Base-by-base conservation (phyloP, 768 basidiomycete species). In the Pisolithus marmoratus region DNA sequence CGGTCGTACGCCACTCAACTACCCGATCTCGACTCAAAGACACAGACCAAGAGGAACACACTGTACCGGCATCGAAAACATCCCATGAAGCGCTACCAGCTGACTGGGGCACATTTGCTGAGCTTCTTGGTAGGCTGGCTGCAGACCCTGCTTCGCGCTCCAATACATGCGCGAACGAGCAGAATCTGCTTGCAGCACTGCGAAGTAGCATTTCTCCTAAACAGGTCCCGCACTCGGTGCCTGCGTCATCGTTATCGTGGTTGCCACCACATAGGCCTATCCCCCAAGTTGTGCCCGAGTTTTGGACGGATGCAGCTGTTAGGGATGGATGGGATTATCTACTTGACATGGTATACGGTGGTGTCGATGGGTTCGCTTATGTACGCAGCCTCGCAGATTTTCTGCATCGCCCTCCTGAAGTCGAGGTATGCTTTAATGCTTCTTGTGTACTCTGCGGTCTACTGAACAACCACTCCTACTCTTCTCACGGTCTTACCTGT, bases 311-410 rank as follows among this genome's bases (percentile, higher is more conserved):
- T 12, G 70, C 70, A 46, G 70, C 73, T 5, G 80, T 78, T 12
- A 64, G 65, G n/a, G 74, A 77, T 22, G 85, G 78, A 2, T 84
- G 87, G 66, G 75, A 74, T n/a, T 87, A 84, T 58, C 43, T 90
- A 17, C 69, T 77, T 19, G 85, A 89, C 61, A 62, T 88, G n/a
- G 87, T 90, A 0, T 90, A 90, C 61, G 88, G 89, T 0, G 87
- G 89, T 43, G 74, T 81, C 0, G 86, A 88, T 51, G 88, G 89
- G 2, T 67, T 82, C 24, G 88, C 88, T 5, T 90, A 90, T 63
- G 77, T 84, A 48, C 74, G 84, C 54, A 90, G 89, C 62, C 59
- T 91, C 50, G 87, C 87, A 23, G 84, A 87, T 65, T 91, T 90
- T 56, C 73, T 84, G 29, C 63, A 70, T 5, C 62, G 64, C 17